A percentile compares a stretch with the other conserved stretches of the same genome.
Evolutionary conservation across 192 early-diverging fungal species (phyloP).

Genomic region (Endogone sp.): DNA sequence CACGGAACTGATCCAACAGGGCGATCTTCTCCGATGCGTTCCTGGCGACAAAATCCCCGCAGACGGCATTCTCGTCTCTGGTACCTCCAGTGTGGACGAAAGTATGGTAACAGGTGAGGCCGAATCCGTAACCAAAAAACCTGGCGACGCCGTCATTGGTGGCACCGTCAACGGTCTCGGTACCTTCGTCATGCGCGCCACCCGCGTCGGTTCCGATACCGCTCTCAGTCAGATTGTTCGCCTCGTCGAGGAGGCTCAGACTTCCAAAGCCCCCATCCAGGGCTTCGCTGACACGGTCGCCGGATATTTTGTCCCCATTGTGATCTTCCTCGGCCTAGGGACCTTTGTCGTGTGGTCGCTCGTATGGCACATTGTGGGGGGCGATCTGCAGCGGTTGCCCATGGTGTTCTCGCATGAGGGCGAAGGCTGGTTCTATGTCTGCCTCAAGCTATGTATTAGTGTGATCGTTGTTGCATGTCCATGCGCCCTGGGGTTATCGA

Average conservation of each 20-base stretch:
- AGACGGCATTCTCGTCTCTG: slow-evolving; percentile 77
- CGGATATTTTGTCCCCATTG: slow-evolving; percentile 86
- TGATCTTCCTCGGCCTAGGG: slow-evolving; percentile 65
- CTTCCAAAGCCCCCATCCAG: slow-evolving; percentile 94
- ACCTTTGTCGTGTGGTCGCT: slow-evolving; percentile 81
- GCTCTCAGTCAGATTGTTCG: slow-evolving; percentile 89
- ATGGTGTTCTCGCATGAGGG: slow-evolving; percentile 35
- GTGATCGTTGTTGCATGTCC: slow-evolving; percentile 97
- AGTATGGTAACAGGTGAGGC: slow-evolving; percentile 96
- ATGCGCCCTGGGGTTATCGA: slow-evolving; percentile 93
- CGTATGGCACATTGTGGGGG: slow-evolving; percentile 36
- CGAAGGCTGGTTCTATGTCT: slow-evolving; percentile 68
- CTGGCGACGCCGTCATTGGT: slow-evolving; percentile 70
- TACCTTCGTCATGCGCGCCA: slow-evolving; percentile 77
- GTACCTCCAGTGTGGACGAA: slow-evolving; percentile 84
- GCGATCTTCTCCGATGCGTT: slow-evolving; percentile 83
- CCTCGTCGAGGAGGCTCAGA: slow-evolving; percentile 92
- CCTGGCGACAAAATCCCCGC: slow-evolving; percentile 93
- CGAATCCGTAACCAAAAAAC: slow-evolving; percentile 67
- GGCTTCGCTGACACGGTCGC: slow-evolving; percentile 85
- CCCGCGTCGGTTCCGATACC: slow-evolving; percentile 86
- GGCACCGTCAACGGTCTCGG: slow-evolving; percentile 96
- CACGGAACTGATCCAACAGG: slow-evolving; percentile 79
- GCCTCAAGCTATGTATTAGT: slow-evolving; percentile 86
- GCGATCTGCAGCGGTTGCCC: slow-evolving; percentile 24